These are phyloP conservation scores for Uronychia binucleata DNA, from an alignment of 73 alveolate genomes.

Conservation along the genomic window DNA sequence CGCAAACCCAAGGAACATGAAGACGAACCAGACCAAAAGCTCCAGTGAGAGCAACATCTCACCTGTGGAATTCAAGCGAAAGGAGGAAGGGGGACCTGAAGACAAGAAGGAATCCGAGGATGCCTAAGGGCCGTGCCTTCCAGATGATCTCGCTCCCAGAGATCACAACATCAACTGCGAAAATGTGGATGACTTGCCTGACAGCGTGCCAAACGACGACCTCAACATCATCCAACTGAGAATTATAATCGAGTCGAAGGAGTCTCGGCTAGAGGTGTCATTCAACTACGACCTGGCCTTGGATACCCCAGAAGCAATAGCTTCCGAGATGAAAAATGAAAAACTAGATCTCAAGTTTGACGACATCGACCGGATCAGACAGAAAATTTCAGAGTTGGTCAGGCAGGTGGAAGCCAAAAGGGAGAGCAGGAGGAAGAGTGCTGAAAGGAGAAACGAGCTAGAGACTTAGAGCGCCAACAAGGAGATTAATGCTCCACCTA, in stretches of 20 bases:
- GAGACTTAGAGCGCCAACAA: background rate
- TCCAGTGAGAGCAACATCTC: too few relatives aligned
- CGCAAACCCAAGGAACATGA: too few relatives aligned
- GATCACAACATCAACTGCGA: background rate
- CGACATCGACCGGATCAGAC: background rate
- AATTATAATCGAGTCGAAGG: conserved; percentile 7
- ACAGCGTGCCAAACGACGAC: background rate
- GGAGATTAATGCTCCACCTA: background rate
- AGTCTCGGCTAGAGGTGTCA: conserved; percentile 14
- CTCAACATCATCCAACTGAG: conserved; percentile 11
- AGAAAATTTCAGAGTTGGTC: background rate
- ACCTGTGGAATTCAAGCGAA: too few relatives aligned
- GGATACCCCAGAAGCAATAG: conserved; percentile 48
- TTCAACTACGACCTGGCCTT: conserved; percentile 33
- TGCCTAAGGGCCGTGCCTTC: background rate
- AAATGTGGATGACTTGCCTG: background rate
- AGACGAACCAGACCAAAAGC: too few relatives aligned
- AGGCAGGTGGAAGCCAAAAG: background rate
- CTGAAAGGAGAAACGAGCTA: background rate
- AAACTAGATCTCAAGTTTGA: background rate
- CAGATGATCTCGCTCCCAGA: conserved; percentile 14
- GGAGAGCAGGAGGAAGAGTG: background rate
- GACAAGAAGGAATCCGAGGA: background rate
- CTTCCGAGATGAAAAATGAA: conserved; percentile 35
- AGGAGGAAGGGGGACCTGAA: background rate